Evolutionary conservation across 345 rosid species (phyloP).

Genomic region (Boechera stricta): DNA sequence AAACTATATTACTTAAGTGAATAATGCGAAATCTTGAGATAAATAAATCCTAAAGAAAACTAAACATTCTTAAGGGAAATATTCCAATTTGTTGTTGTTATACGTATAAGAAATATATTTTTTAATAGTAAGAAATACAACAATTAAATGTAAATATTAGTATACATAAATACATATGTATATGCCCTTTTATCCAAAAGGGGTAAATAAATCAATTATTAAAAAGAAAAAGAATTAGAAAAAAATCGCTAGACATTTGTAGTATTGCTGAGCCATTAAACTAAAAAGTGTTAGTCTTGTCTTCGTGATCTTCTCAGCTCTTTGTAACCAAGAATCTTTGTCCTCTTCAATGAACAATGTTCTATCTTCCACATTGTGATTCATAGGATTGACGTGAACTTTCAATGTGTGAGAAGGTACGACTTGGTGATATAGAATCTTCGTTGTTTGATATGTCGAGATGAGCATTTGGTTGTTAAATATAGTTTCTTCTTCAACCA

Average conservation of each 20-base stretch:
- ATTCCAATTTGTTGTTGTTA: background rate
- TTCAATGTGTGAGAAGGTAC: slow-evolving; percentile 78
- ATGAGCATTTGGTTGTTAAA: slow-evolving; percentile 75
- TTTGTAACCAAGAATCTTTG: slow-evolving; percentile 43
- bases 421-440: slow-evolving; percentile 78
- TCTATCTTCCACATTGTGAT: slow-evolving; percentile 39
- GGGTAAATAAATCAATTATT: slow-evolving; percentile 28
- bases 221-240: slow-evolving; percentile 2
- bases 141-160: slow-evolving; percentile 8
- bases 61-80: background rate
- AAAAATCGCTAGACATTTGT: slow-evolving; percentile 35
- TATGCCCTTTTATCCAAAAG: slow-evolving; percentile 11
- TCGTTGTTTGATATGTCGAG: slow-evolving; percentile 73
- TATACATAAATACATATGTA: slow-evolving; percentile 1
- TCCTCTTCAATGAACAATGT: slow-evolving; percentile 40
- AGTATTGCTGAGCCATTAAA: slow-evolving; percentile 39
- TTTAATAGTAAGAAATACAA: background rate
- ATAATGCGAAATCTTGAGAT: background rate
- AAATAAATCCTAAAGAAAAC: background rate
- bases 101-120: background rate
- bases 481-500: slow-evolving; percentile 66
- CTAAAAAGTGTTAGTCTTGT: slow-evolving; percentile 35
- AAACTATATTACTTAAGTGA: background rate
- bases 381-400: slow-evolving; percentile 65
- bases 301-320: slow-evolving; percentile 38